Evolutionary conservation across 352 stramenopile species (phyloP), one percentile per base, ranked within the genome.

Genomic region (Pythium aristosporum): DNA sequence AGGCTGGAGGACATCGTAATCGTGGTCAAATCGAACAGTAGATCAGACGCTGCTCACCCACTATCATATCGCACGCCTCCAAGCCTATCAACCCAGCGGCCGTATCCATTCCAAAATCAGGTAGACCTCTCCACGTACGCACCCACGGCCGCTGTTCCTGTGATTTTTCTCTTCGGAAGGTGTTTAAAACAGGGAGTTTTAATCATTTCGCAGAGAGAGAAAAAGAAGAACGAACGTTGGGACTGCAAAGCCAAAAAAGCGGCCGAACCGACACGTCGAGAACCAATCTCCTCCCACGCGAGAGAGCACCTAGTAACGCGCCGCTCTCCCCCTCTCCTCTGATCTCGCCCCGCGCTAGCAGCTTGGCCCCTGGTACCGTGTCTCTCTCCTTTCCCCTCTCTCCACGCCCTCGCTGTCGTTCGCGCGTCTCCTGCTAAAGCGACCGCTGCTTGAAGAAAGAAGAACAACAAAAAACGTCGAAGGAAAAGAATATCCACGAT

Each of bases 401-500:
- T 46, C 39, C 39, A 46, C 39, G 16, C 39, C 2, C 39, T 18
- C 5, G 39, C 6, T 46, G 39, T n/a, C 13, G 10, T 15, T 15
- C 18, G 39, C 39, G 39, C 18, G 39, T 46, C 39, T 46, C 11
- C 39, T 23, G 12, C 39, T 46, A 46, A 18, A 46, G 11, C 39
- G 18, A 46, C 13, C 8, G 13, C 18, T 21, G 39, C 39, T 18
- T 46, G 39, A 46, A 46, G 39, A 41, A 46, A 46, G 8, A 41
- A 46, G 39, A 60, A 23, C 13, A 15, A 13, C 0, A 41, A 43
- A 44, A 48, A 67, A 49, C 49, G 21, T 58, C 60, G 55, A 68
- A 68, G 49, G 49, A 62, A 63, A n/a, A 48, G 49, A 62, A 63
- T 16, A 48, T 34, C 10, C 18, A 77, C n/a, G n/a, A 95, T 95